Evolutionary conservation across 148 eudicot genomes (phyloP).

Genomic region (Talinum fruticosum): DNA sequence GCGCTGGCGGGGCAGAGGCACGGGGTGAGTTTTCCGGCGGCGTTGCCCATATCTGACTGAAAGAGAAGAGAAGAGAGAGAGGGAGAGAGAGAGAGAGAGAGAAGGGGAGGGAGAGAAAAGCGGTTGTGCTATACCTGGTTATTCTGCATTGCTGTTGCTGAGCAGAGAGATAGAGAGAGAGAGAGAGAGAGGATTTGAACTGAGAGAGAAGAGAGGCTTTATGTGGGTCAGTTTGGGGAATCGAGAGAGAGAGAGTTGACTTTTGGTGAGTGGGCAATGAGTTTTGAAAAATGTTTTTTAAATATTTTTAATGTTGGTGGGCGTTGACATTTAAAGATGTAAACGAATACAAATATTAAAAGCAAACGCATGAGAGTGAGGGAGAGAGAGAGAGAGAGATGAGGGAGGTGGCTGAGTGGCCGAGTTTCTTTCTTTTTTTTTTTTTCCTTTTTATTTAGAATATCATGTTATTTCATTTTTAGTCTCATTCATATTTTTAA

Average conservation of each 20-base stretch:
- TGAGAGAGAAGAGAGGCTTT: neutral
- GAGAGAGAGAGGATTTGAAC: neutral
- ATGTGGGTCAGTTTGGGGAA: neutral
- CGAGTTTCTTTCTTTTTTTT: neutral
- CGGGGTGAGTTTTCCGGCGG: conserved; percentile 52
- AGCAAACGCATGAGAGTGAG: neutral
- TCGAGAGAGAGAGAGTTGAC: conserved; percentile 26
- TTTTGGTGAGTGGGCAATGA: conserved; percentile 19
- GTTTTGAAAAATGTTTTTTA: neutral
- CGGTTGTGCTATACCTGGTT: neutral
- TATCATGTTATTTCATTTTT: conserved; percentile 1
- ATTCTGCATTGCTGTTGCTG: neutral
- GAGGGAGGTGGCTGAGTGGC: conserved; percentile 12
- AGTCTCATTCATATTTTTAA: neutral
- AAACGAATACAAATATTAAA: conserved; percentile 10
- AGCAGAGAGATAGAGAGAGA: neutral
- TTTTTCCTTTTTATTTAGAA: neutral
- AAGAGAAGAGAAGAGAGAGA: too few species aligned
- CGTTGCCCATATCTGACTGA: conserved; percentile 66
- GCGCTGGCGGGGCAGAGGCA: conserved; percentile 50
- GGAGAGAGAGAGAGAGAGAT: neutral
- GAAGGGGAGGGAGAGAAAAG: too few species aligned
- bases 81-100: neutral
- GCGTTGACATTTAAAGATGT: conserved; percentile 32
- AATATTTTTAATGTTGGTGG: conserved; percentile 22